These are phyloP conservation scores for Corynascus novoguineensis DNA, from an alignment of 495 filamentous ascomycete species.

Conservation along the genomic window DNA sequence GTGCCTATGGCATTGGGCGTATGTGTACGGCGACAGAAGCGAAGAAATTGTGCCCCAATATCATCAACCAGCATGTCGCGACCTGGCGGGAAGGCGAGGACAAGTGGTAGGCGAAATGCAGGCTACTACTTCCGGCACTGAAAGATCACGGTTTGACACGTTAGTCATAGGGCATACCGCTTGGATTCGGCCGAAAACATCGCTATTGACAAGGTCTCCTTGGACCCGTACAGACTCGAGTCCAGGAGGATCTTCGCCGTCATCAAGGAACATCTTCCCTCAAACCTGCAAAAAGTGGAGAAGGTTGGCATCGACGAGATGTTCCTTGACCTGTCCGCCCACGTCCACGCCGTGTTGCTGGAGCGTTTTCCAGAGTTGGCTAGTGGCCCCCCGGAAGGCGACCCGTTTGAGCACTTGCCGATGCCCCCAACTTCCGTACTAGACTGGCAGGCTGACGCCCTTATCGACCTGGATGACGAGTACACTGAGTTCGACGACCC, in stretches of 20 bases:
- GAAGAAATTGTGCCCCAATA: slow-evolving; percentile 77
- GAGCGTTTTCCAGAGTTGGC: slow-evolving; percentile 72
- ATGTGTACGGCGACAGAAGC: slow-evolving; percentile 74
- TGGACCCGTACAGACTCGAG: slow-evolving; percentile 88
- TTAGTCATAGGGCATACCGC: slow-evolving; percentile 58
- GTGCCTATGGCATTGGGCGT: slow-evolving; percentile 68
- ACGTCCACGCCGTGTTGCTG: slow-evolving; percentile 70
- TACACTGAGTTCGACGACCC: slow-evolving; percentile 75
- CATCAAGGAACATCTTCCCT: slow-evolving; percentile 69
- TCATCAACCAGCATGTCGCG: slow-evolving; percentile 87
- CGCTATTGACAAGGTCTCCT: slow-evolving; percentile 80
- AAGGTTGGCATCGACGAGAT: slow-evolving; percentile 91
- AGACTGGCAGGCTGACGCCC: slow-evolving; percentile 73
- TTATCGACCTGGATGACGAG: slow-evolving; percentile 67
- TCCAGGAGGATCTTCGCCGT: slow-evolving; percentile 73
- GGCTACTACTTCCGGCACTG: neutral
- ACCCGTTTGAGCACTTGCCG: slow-evolving; percentile 66
- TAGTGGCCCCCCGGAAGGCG: slow-evolving; percentile 58
- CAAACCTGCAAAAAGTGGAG: slow-evolving; percentile 66
- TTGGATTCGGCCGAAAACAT: slow-evolving; percentile 72
- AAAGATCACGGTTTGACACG: neutral
- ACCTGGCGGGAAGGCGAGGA: slow-evolving; percentile 91
- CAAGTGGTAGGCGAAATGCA: slow-evolving; percentile 46
- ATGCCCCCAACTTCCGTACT: slow-evolving; percentile 67
- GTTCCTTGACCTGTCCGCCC: slow-evolving; percentile 82